phyloP scores from a whole-genome alignment of 805 yeast genomes.

The Starmerella stellata region DNA sequence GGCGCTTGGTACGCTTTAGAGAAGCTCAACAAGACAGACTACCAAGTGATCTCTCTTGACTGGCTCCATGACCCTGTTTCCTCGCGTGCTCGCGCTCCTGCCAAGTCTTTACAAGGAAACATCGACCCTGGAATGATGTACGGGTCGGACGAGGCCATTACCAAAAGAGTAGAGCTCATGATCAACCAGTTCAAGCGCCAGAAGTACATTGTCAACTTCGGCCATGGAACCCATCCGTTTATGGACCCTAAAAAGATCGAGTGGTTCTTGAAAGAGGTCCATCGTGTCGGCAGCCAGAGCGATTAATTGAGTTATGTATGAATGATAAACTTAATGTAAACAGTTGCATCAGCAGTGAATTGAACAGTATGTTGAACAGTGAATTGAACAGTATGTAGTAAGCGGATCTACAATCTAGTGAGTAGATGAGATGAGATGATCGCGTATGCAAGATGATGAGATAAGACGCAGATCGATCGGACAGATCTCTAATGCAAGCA shows the following conservation, averaged over 20 bases:
- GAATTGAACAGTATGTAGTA: too few relatives aligned
- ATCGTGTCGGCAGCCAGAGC: conserved; percentile 40
- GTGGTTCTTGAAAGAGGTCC: conserved; percentile 74
- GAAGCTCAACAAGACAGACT: conserved; percentile 50
- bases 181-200: conserved; percentile 78
- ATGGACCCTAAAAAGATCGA: conserved; percentile 84
- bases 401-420: too few relatives aligned
- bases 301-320: neutral
- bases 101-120: conserved; percentile 80
- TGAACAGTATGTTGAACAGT: too few relatives aligned
- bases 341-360: too few relatives aligned
- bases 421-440: too few relatives aligned
- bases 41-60: conserved; percentile 78
- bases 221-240: conserved; percentile 96
- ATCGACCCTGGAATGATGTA: conserved; percentile 89
- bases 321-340: neutral
- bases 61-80: conserved; percentile 77
- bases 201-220: conserved; percentile 82
- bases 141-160: conserved; percentile 67
- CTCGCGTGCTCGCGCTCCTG: conserved; percentile 37
- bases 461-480: too few relatives aligned
- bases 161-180: conserved; percentile 72
- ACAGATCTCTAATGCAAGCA: too few relatives aligned
- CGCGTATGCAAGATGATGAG: too few relatives aligned
- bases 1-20: conserved; percentile 96